phyloP scores from a whole-genome alignment of 2,329 filamentous ascomycete species.

The Aurifilum marmelostoma region DNA sequence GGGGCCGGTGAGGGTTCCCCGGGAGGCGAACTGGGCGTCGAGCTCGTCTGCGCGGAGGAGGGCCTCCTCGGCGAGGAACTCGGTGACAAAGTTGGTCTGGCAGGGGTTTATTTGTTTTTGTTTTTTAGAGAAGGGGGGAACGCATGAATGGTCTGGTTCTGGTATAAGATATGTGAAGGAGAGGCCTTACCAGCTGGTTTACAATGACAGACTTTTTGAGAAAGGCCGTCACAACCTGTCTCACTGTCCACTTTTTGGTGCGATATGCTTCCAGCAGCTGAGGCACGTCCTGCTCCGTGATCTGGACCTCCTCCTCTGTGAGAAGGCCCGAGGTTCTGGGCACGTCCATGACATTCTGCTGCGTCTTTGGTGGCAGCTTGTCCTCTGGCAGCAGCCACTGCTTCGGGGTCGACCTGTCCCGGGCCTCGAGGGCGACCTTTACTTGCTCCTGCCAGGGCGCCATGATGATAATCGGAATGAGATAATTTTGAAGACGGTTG shows the following conservation, averaged over 20 bases:
- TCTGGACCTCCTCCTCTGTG: constrained; percentile 40
- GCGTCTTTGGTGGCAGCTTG: constrained; percentile 31
- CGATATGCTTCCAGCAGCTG: constrained; percentile 35
- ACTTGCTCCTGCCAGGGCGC: constrained; percentile 38
- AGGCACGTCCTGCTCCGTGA: constrained; percentile 42
- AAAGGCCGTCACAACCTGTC: constrained; percentile 47
- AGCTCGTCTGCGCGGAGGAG: constrained; percentile 43
- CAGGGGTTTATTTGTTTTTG: background rate
- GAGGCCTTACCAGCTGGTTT: constrained; percentile 44
- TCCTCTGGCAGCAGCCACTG: constrained; percentile 41
- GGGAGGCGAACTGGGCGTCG: constrained; percentile 43
- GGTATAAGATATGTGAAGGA: too few species aligned
- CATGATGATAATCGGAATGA: constrained; percentile 6
- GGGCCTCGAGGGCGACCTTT: constrained; percentile 39
- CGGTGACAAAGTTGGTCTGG: constrained; percentile 32
- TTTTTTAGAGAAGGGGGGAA: background rate
- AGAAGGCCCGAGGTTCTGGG: constrained; percentile 38
- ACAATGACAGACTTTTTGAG: constrained; percentile 53
- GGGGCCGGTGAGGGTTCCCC: constrained; percentile 51
- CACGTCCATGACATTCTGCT: constrained; percentile 35
- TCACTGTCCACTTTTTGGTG: constrained; percentile 38
- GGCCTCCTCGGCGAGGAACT: constrained; percentile 46
- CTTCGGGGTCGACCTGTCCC: constrained; percentile 39
- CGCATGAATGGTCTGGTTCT: too few species aligned
- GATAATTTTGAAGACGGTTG: too few species aligned